Evolutionary conservation across 2,329 filamentous ascomycete species (phyloP), one percentile per base, ranked within the genome.

Genomic region (Calycina herbarum): DNA sequence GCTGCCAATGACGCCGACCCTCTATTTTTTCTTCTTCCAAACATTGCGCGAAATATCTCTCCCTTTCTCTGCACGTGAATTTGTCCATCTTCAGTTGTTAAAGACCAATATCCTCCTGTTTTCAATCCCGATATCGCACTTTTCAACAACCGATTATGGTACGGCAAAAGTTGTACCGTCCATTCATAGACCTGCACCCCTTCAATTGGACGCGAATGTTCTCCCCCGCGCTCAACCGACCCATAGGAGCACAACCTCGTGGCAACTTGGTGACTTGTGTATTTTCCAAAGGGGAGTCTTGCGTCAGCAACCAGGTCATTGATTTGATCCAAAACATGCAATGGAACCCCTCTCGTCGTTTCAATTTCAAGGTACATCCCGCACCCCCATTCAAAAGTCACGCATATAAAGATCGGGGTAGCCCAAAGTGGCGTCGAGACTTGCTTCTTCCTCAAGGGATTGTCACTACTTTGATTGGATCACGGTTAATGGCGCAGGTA

Each of bases 291-390:
- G 20, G 20, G 20, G 48, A 11, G 48, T 54, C 8, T 54, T 54
- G 48, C 48, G 27, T 54, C 48, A 11, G 15, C n/a, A 24, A 24
- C 24, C 48, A 13, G 48, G 24, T 11, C 13, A 13, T 40, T 17
- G 38, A 40, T 40, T 40, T 54, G 48, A 24, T 54, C 45, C 20
- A 24, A 24, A 54, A 27, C 20, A 54, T 54, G 48, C 48, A 54
- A 54, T 54, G 33, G 31, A 57, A 57, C 38, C 54, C 61, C 45
- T 58, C 51, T 48, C 51, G 29, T 54, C 20, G 20, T 54, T 54
- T 54, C 48, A 54, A 57, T 57, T n/a, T 20, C 61, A 24, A 40
- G 61, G 31, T 45, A 38, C 48, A 57, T 59, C 57, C 56, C 62
- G 33, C 56, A 17, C 57, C 56, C 56, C 56, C 57, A 35, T 15